Evolutionary conservation across 164 flowering plant genomes (phyloP), one percentile per base, ranked within the genome.

Genomic region (Litsea cubeba): DNA sequence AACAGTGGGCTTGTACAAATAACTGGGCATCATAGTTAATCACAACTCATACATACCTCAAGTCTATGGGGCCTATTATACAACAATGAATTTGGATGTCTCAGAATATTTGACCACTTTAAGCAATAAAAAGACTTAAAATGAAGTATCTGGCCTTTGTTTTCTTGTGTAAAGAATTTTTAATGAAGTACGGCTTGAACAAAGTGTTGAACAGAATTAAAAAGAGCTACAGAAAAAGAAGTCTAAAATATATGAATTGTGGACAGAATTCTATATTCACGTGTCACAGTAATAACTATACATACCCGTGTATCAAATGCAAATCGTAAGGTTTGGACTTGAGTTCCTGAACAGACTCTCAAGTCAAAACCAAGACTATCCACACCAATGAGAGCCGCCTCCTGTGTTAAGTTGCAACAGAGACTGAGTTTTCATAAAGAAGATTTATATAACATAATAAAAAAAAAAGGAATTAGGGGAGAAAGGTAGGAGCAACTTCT

Each of bases 351-450:
- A 82, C 98, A 92, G 75, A 90, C 87, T 82, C 94, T 87, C 78
- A 92, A 73, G 78, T 91, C 95, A 71, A 91, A 87, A 51, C 98
- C 98, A 78, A 92, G 90, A 72, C 90, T 81, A 81, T 94, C 98
- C 50, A 94, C 79, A 49, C 89, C 89, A 72, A 85, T 82, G 60
- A 91, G 72, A 62, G 83, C 76, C 62, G 83, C 92, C 83, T 94
- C 98, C 98, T 94, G 89, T 68, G 72, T 74, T 63, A 35, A 72
- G 65, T 67, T n/a, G 24, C 74, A 62, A 28, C 46, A 70, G 51
- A 24, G 72, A 23, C 35, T 64, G 67, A 64, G 67, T 64, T 23
- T 28, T 64, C 30, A 24, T 23, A 23, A n/a, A 60, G 63, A 20
- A 64, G 4, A 64, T 64, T 64, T 23, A 24, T 23, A 64, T 8